Evolutionary conservation across 2,329 filamentous ascomycete species (phyloP).

Genomic region (Venturia carpophila): DNA sequence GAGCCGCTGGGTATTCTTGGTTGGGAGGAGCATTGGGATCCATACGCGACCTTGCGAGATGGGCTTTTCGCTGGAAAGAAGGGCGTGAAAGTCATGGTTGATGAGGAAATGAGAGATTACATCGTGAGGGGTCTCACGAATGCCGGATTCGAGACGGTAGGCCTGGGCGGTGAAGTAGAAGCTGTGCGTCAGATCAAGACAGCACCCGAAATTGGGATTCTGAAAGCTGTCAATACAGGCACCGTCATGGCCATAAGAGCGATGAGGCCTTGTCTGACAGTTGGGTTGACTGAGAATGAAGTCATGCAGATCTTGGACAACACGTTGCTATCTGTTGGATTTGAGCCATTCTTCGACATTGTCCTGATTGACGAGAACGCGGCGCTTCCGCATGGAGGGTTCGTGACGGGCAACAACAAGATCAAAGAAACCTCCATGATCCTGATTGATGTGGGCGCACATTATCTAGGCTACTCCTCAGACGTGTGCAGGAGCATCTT

Average conservation of each 20-base stretch:
- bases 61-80: slow-evolving; percentile 35
- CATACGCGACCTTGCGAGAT: slow-evolving; percentile 47
- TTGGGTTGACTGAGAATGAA: slow-evolving; percentile 50
- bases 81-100: slow-evolving; percentile 48
- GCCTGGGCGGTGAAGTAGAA: slow-evolving; percentile 48
- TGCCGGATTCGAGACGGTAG: slow-evolving; percentile 49
- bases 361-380: slow-evolving; percentile 54
- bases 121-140: slow-evolving; percentile 49
- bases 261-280: slow-evolving; percentile 43
- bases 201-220: slow-evolving; percentile 47
- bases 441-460: slow-evolving; percentile 55
- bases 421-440: slow-evolving; percentile 50
- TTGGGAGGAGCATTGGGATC: slow-evolving; percentile 60
- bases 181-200: slow-evolving; percentile 53
- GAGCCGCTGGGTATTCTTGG: slow-evolving; percentile 43
- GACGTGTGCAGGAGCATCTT: slow-evolving; percentile 59
- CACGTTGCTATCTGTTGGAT: slow-evolving; percentile 46
- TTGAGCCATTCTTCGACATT: slow-evolving; percentile 55
- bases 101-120: slow-evolving; percentile 58
- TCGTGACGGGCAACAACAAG: slow-evolving; percentile 43
- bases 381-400: slow-evolving; percentile 47
- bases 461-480: slow-evolving; percentile 55
- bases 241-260: slow-evolving; percentile 54
- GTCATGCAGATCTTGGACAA: slow-evolving; percentile 50
- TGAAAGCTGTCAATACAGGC: slow-evolving; percentile 56